A percentile compares a stretch with the other conserved stretches of the same genome.
phyloP scores from a whole-genome alignment of 192 early-diverging fungal species.

The Diversispora eburnea region DNA sequence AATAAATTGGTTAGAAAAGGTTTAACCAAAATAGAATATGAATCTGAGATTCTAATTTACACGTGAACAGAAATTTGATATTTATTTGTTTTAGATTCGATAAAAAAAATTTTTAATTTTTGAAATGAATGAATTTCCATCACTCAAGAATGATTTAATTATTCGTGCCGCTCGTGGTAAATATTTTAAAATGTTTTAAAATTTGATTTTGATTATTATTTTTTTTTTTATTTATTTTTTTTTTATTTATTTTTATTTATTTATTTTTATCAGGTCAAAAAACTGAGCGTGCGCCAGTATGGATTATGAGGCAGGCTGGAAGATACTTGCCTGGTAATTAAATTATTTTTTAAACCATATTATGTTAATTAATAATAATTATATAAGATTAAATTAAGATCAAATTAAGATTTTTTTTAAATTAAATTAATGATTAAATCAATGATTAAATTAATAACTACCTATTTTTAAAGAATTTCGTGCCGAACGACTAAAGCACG shows the following conservation, averaged over 20 bases:
- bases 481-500: constrained; percentile 71
- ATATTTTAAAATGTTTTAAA: not conserved
- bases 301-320: constrained; percentile 99
- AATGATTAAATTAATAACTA: not conserved
- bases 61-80: not conserved
- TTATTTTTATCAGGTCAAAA: constrained; percentile 46
- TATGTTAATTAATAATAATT: too few species aligned
- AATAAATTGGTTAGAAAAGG: too few species aligned
- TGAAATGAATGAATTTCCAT: constrained; percentile 61
- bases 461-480: constrained; percentile 72
- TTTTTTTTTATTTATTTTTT: constrained; percentile 9
- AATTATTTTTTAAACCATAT: too few species aligned
- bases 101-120: not conserved
- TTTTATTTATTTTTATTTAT: not conserved
- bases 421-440: not conserved
- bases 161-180: constrained; percentile 79
- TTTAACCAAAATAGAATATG: too few species aligned
- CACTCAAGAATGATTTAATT: constrained; percentile 88
- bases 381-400: constrained; percentile 1
- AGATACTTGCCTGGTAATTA: constrained; percentile 84
- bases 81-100: too few species aligned
- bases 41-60: not conserved
- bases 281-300: constrained; percentile 80
- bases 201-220: not conserved
- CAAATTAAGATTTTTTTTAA: not conserved